Percentiles rank a stretch among this genome's conserved stretches.
These are phyloP conservation scores for Komagataella pseudopastoris DNA, from an alignment of 805 yeast species.

Conservation along the genomic window DNA sequence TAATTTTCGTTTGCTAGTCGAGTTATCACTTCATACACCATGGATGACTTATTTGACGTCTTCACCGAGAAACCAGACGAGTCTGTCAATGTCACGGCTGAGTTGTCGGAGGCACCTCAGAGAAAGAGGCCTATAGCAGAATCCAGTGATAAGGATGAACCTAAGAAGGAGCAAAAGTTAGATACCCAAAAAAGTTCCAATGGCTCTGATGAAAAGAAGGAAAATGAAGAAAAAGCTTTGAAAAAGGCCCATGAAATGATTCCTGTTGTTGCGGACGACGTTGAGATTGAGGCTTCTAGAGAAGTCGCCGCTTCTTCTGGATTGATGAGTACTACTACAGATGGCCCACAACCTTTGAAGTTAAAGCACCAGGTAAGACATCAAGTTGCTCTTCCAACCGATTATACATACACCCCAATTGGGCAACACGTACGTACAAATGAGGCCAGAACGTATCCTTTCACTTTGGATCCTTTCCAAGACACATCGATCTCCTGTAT, in stretches of 20 bases:
- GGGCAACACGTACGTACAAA: conserved; percentile 67
- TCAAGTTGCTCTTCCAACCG: conserved; percentile 93
- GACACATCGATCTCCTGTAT: conserved; percentile 94
- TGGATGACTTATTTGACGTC: conserved; percentile 48
- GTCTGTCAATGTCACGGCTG: conserved; percentile 1
- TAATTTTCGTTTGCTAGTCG: neutral
- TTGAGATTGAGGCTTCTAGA: conserved; percentile 81
- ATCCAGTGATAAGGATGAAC: conserved; percentile 10
- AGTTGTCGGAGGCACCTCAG: conserved; percentile 3
- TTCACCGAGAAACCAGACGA: conserved; percentile 32
- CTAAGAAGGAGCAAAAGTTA: conserved; percentile 15
- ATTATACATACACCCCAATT: conserved; percentile 77
- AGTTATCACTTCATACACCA: neutral
- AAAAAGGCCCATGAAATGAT: conserved; percentile 15
- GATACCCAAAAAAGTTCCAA: conserved; percentile 17
- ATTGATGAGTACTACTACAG: conserved; percentile 28
- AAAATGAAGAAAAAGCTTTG: conserved; percentile 20
- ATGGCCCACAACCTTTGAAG: conserved; percentile 29
- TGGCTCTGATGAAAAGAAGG: conserved; percentile 6
- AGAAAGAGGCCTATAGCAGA: conserved; percentile 7
- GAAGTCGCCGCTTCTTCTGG: conserved; percentile 81
- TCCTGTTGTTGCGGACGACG: conserved; percentile 75
- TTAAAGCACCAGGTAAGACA: conserved; percentile 91
- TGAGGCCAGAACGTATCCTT: conserved; percentile 87
- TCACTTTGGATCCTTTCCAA: conserved; percentile 92